These are phyloP conservation scores for Penstemon davidsonii DNA, from an alignment of 257 asterid species.

Conservation along the genomic window DNA sequence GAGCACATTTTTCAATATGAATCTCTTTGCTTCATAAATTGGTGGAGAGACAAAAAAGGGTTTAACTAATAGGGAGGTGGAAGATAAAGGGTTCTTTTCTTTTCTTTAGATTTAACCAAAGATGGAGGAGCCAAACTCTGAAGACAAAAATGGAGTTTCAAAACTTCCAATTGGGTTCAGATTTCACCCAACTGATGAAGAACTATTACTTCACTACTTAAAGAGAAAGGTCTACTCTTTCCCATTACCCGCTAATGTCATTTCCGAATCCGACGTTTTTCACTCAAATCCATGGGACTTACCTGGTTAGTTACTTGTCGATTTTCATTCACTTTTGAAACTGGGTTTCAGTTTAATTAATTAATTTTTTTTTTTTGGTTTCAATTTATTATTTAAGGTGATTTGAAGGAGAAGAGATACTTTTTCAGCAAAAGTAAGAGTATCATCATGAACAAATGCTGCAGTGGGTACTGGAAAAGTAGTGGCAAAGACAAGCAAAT, in stretches of 20 bases:
- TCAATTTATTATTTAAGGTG: slow-evolving; percentile 34
- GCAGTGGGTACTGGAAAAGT: slow-evolving; percentile 50
- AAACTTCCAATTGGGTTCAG: slow-evolving; percentile 55
- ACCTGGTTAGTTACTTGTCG: slow-evolving; percentile 41
- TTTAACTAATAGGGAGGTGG: neutral
- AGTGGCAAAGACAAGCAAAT: slow-evolving; percentile 40
- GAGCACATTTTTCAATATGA: slow-evolving; percentile 4
- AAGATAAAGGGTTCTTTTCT: neutral
- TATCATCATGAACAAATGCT: slow-evolving; percentile 24
- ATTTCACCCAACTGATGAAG: slow-evolving; percentile 55
- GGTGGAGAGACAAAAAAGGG: neutral
- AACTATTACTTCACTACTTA: slow-evolving; percentile 47
- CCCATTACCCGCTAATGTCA: slow-evolving; percentile 49
- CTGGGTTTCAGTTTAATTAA: too few species aligned
- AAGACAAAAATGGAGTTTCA: slow-evolving; percentile 17
- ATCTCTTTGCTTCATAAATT: slow-evolving; percentile 11
- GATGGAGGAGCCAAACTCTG: slow-evolving; percentile 25
- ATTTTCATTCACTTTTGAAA: too few species aligned
- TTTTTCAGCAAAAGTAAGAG: slow-evolving; percentile 44
- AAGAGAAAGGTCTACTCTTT: slow-evolving; percentile 41
- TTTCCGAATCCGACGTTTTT: slow-evolving; percentile 43
- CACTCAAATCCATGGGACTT: slow-evolving; percentile 46
- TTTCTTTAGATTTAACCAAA: neutral
- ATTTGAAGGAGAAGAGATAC: slow-evolving; percentile 47
- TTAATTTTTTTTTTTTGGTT: neutral